Conservation (phyloP, 345 rosid genomes). For the Eucalyptus coolabah region DNA sequence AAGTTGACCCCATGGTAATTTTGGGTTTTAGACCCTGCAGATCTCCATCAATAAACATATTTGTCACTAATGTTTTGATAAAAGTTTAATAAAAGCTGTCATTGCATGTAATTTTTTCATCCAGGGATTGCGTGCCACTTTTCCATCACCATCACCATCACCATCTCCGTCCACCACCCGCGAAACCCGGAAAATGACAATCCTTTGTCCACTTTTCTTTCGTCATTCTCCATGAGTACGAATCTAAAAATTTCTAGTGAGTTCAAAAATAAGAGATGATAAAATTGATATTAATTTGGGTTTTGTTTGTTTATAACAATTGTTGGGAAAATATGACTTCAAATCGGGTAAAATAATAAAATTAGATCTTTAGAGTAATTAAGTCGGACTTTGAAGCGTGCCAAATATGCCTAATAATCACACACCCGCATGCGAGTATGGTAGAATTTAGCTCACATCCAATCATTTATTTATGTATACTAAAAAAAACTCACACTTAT, state of each 20-base stretch:
- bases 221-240: background rate
- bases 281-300: background rate
- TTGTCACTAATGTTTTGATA: no score
- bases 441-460: no score
- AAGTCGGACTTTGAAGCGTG: no score
- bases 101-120: background rate
- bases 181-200: background rate
- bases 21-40: background rate
- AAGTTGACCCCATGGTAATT: background rate
- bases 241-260: background rate
- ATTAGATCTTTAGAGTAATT: no score
- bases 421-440: no score
- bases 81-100: background rate
- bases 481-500: no score
- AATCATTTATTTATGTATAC: no score
- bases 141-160: background rate
- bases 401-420: no score
- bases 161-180: background rate
- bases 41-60: background rate
- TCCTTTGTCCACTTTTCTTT: background rate
- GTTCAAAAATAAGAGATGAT: background rate
- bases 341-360: no score
- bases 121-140: background rate
- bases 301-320: background rate
- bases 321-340: no score